Evolutionary conservation across 371 early-diverging fungal species (phyloP).

Genomic region (Rhizopus delemar): DNA sequence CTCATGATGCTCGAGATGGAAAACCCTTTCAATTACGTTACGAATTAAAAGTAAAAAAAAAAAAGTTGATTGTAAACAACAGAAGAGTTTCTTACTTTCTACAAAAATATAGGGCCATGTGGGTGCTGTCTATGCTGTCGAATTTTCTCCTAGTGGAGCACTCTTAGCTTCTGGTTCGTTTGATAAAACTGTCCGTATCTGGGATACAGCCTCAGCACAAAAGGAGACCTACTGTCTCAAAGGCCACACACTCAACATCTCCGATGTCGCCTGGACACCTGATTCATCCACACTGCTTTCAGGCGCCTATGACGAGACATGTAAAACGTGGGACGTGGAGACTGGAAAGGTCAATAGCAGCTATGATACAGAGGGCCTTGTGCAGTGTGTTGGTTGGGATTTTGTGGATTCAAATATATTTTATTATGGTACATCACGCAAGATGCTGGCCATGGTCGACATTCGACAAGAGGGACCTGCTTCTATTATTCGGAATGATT

Average conservation of each 20-base stretch:
- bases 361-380: slow-evolving; percentile 80
- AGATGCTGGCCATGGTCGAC: slow-evolving; percentile 72
- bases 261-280: slow-evolving; percentile 79
- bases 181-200: slow-evolving; percentile 88
- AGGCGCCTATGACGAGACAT: slow-evolving; percentile 81
- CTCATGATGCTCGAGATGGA: slow-evolving; percentile 46
- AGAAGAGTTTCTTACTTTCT: background rate
- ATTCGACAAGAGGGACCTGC: slow-evolving; percentile 51
- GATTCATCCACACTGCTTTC: slow-evolving; percentile 77
- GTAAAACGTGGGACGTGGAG: slow-evolving; percentile 84
- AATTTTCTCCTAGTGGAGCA: slow-evolving; percentile 80
- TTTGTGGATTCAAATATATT: slow-evolving; percentile 78
- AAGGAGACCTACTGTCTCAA: slow-evolving; percentile 68
- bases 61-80: background rate
- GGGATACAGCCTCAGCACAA: slow-evolving; percentile 76
- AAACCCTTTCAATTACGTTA: slow-evolving; percentile 54
- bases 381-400: slow-evolving; percentile 82
- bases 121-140: slow-evolving; percentile 84
- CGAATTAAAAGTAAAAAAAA: slow-evolving; percentile 44
- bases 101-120: slow-evolving; percentile 68
- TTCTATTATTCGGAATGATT: slow-evolving; percentile 62
- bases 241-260: slow-evolving; percentile 78
- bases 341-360: slow-evolving; percentile 63
- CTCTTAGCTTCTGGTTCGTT: slow-evolving; percentile 86
- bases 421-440: slow-evolving; percentile 79